Percentiles rank a stretch among this genome's conserved stretches.
These are phyloP conservation scores for Yamadazyma sp. DNA, from an alignment of 805 yeast genomes.

Conservation along the genomic window DNA sequence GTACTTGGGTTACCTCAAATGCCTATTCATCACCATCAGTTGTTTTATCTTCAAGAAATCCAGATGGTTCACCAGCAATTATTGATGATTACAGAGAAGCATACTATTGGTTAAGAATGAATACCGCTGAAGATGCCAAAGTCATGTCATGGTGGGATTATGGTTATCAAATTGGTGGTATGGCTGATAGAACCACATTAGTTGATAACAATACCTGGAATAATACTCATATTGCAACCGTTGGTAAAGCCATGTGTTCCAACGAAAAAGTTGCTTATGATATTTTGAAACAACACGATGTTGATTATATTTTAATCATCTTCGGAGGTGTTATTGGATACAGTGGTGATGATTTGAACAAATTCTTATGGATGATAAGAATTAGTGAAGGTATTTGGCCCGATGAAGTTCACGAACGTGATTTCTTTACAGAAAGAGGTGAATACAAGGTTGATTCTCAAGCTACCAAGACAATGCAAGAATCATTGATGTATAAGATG, in stretches of 20 bases:
- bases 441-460: slow-evolving; percentile 82
- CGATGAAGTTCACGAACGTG: slow-evolving; percentile 87
- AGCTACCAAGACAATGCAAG: slow-evolving; percentile 82
- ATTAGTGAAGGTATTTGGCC: slow-evolving; percentile 99
- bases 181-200: slow-evolving; percentile 98
- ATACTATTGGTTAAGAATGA: slow-evolving; percentile 97
- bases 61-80: slow-evolving; percentile 80
- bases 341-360: slow-evolving; percentile 95
- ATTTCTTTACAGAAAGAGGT: slow-evolving; percentile 79
- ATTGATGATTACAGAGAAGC: slow-evolving; percentile 99
- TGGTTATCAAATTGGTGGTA: slow-evolving; percentile 99
- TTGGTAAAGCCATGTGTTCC: slow-evolving; percentile 96
- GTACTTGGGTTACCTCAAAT: slow-evolving; percentile 95
- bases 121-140: slow-evolving; percentile 92
- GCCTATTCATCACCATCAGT: slow-evolving; percentile 98
- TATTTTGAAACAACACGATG: slow-evolving; percentile 86
- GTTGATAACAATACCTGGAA: slow-evolving; percentile 99
- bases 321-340: slow-evolving; percentile 94
- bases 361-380: slow-evolving; percentile 98
- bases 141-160: slow-evolving; percentile 99
- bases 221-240: slow-evolving; percentile 98
- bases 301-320: slow-evolving; percentile 87
- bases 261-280: slow-evolving; percentile 85
- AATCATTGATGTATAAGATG: slow-evolving; percentile 93
- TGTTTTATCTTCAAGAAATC: slow-evolving; percentile 76